Evolutionary conservation across 2,329 filamentous ascomycete genomes (phyloP), one percentile per base, ranked within the genome.

Genomic region (Parastagonospora nodorum): DNA sequence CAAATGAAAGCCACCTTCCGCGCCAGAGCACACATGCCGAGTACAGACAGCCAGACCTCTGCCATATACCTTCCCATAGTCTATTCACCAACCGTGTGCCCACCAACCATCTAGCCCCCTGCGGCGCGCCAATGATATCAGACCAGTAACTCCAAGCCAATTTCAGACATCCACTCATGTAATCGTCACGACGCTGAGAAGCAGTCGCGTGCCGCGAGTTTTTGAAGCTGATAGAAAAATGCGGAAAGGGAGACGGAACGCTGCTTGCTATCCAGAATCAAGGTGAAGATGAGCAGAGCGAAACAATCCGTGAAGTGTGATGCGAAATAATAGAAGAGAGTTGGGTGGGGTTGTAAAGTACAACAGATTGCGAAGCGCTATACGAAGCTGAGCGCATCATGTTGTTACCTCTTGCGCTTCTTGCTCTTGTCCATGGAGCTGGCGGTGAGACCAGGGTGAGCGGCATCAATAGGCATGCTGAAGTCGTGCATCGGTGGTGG

Each of bases 341-440:
- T 24, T 24, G 19, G 19, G 19, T 24, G 19, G 19, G 19, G 19
- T 24, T 24, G 19, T 24, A 24, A 24, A 24, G 19, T 24, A 12
- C 27, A 19, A 11, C 36, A 38, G 36, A 24, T 15, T 37, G 8
- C n/a, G 6, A 16, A 16, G 12, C 31, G 19, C 32, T 14, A 11
- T 9, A 37, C 12, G 24, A 15, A 43, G 15, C 9, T 33, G 15
- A 19, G 31, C 14, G 14, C 33, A 28, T 31, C 27, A 14, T 27
- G 5, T 24, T 44, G 42, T 61, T 75, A 87, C 67, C 85, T 80
- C 79, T 89, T 89, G 67, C 86, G 81, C 77, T 88, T 88, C 80
- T 88, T 88, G 69, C 78, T 84, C 77, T 87, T 87, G 59, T 86
- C 84, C 29, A 66, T 52, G 7, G 60, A 52, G 12, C 49, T 62